These are phyloP conservation scores for Eucalyptus curtisii DNA, from an alignment of 345 rosid species.

Conservation along the genomic window DNA sequence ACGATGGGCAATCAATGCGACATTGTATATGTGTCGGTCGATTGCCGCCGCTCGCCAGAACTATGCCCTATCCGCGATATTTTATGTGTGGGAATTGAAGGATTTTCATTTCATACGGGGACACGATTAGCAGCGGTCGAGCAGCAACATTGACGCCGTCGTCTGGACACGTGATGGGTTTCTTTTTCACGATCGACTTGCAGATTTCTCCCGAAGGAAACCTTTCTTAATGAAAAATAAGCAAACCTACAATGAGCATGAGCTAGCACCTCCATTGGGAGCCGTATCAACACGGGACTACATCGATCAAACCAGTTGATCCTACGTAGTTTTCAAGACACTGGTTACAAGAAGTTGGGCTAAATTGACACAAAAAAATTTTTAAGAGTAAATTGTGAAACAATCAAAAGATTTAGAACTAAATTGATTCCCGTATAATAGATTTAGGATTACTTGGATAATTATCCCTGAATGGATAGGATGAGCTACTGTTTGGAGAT, in stretches of 20 bases:
- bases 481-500: background rate
- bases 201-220: background rate
- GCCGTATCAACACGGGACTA: background rate
- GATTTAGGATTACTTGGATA: fast-evolving
- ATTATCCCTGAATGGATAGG: fast-evolving
- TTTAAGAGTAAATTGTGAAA: no score
- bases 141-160: background rate
- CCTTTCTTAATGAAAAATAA: background rate
- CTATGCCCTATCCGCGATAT: background rate
- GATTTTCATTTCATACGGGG: background rate
- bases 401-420: fast-evolving
- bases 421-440: fast-evolving
- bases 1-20: background rate
- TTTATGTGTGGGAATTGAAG: background rate
- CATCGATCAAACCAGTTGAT: background rate
- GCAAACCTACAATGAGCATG: background rate
- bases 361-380: no score
- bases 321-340: background rate
- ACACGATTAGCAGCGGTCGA: background rate
- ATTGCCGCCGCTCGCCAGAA: background rate
- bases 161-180: background rate
- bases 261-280: background rate
- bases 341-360: no score
- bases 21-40: background rate
- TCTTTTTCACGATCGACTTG: background rate